A percentile compares a stretch with the other conserved stretches of the same genome.
Conservation (phyloP, 2,329 filamentous ascomycete genomes). For the Venturia carpophila region DNA sequence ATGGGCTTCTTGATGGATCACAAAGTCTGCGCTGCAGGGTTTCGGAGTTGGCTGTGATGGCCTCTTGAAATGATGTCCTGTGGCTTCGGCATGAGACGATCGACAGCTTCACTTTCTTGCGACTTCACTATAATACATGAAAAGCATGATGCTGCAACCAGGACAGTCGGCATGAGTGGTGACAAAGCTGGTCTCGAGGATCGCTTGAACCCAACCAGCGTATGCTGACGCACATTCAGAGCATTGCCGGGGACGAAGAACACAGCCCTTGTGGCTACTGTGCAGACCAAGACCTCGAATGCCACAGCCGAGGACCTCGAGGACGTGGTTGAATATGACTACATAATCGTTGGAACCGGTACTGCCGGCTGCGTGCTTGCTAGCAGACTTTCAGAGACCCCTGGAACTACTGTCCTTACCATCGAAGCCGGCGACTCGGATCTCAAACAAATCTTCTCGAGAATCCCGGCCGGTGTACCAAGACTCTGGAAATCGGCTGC, state of each 20-base stretch:
- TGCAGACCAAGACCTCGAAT: neutral
- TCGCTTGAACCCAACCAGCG: neutral
- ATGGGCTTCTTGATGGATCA: neutral
- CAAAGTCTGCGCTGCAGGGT: neutral
- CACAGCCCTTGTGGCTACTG: slow-evolving; percentile 8
- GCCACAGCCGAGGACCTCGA: slow-evolving; percentile 2
- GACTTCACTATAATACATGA: neutral
- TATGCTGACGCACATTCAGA: neutral
- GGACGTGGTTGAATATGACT: slow-evolving; percentile 18
- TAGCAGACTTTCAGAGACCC: slow-evolving; percentile 25
- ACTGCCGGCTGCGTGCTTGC: slow-evolving; percentile 28
- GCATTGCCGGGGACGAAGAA: slow-evolving; percentile 11
- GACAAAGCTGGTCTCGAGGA: neutral
- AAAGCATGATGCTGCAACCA: neutral
- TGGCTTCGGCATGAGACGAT: neutral
- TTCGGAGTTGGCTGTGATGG: neutral
- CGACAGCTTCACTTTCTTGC: neutral
- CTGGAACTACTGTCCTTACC: slow-evolving; percentile 18
- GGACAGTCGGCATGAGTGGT: neutral
- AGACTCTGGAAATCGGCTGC: slow-evolving; percentile 10
- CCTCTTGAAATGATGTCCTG: neutral
- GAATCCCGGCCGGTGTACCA: slow-evolving; percentile 10
- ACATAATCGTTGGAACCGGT: slow-evolving; percentile 19
- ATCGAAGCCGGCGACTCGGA: slow-evolving; percentile 16
- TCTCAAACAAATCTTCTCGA: slow-evolving; percentile 13